Evolutionary conservation across 352 stramenopile species (phyloP), one percentile per base, ranked within the genome.

Genomic region (Pythium guiyangense): DNA sequence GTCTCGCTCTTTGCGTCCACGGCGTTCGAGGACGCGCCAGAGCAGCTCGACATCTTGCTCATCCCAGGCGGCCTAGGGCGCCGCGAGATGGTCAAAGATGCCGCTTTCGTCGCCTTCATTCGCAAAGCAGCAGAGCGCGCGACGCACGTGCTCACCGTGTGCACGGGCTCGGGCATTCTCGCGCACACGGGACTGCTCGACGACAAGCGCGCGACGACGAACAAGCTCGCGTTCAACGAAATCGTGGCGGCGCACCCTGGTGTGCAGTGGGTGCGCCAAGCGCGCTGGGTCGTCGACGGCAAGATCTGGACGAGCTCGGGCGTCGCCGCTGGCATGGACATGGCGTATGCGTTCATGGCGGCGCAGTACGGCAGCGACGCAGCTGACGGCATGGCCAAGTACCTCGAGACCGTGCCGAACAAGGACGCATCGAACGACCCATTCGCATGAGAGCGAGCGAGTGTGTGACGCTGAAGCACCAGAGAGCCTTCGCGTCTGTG

Each of bases 261-360:
- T 5, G 66, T 75, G 14, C 12, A 68, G 2, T 75, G 68, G 66
- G 59, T 74, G 14, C 26, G 46, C 15, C 52, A 71, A 15, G 68
- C 66, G 12, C 60, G 66, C 26, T 75, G 68, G 68, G 66, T 74
- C 57, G 65, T 69, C 22, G 68, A 75, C 20, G 66, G 66, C 58
- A 70, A 74, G 18, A 60, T 74, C 60, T 74, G 59, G 62, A 74
- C 60, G 31, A 67, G 52, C 39, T 74, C 62, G 2, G 68, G 68
- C 14, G 59, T 75, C n/a, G 64, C 66, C 0, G 68, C 68, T 10
- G 68, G 68, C 52, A 76, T 72, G 62, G 68, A 76, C 53, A 71
- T 76, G 66, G 62, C 67, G 15, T 49, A 60, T 20, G 66, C 62
- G 25, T 70, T 66, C 48, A 37, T 76, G 17, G 40, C 40, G 27